Evolutionary conservation across 345 rosid genomes (phyloP).

Genomic region (Salix caprea): DNA sequence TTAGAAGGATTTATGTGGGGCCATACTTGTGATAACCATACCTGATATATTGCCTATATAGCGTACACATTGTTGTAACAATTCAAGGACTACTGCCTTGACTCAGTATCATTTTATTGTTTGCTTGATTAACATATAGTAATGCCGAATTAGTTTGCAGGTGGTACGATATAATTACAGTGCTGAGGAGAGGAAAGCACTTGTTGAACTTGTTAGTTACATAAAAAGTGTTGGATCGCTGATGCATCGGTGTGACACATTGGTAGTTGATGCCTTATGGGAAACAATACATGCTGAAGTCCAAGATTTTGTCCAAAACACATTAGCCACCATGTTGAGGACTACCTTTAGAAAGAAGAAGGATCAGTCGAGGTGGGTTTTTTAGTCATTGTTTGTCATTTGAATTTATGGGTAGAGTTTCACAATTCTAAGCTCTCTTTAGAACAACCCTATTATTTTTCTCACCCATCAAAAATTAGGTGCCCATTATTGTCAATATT

Average conservation of each 20-base stretch:
- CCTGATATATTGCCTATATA: not conserved
- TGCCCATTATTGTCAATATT: not conserved
- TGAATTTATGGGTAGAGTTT: not conserved
- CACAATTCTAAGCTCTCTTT: not conserved
- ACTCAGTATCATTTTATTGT: not conserved
- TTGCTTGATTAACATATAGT: conserved; percentile 16
- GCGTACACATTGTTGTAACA: not conserved
- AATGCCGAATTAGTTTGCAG: conserved; percentile 36
- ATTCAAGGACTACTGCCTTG: not conserved
- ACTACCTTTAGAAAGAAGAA: conserved; percentile 95
- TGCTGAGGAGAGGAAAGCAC: conserved; percentile 87
- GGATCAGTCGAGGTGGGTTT: conserved; percentile 74
- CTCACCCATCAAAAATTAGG: not conserved
- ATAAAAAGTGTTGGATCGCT: conserved; percentile 87
- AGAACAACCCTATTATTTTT: not conserved
- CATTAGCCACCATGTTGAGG: conserved; percentile 86
- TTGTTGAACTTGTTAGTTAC: conserved; percentile 89
- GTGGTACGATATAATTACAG: conserved; percentile 91
- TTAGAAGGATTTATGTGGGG: not conserved
- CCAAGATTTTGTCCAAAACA: conserved; percentile 98
- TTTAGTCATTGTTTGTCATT: conserved; percentile 13
- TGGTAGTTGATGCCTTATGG: conserved; percentile 98
- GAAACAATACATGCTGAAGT: conserved; percentile 98
- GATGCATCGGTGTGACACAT: conserved; percentile 88
- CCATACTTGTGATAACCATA: not conserved